Base-by-base conservation (phyloP, 768 basidiomycete species). In the Pisolithus orientalis region DNA sequence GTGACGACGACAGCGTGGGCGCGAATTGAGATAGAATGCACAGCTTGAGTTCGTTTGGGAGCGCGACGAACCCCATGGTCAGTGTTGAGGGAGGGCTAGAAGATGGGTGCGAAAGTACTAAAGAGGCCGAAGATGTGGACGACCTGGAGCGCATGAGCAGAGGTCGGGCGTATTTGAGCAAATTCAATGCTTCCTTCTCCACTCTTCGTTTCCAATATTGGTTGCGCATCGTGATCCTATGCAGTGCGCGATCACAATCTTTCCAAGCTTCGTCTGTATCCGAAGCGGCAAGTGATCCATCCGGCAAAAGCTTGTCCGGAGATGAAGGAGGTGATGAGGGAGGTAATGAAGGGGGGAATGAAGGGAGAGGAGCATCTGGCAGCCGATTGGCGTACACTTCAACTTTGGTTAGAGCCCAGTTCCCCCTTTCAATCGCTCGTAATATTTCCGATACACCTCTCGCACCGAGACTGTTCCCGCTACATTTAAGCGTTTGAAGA, bases 1-100 rank as follows among this genome's bases (percentile, higher is more conserved):
- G 85, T 1, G 72, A 65, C n/a, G 70, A 53, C 16, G 84, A 84
- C 46, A 87, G 75, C 1, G 67, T 71, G 14, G 82, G 84, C 5
- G 80, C 75, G 28, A 84, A 59, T 56, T 77, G 72, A 27, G 80
- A 76, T 45, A 86, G 72, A 44, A 82, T 76, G 62, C 80, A 58
- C 6, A 80, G 69, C 51, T 79, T 77, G 21, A 87, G 70, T 59
- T 87, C 85, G 27, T 65, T 73, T 1, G 85, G 85, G 29, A 87
- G 66, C 21, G 58, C 56, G 13, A 60, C 53, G 59, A 71, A 72
- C 28, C 59, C 25, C 25, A 57, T 59, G 5, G 61, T 53, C 37
- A 51, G 47, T 16, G 47, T 60, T 17, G 59, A 38, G 25, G 59
- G 37, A 52, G 52, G 50, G 17, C 49, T 62, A 11, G 60, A 54